These are phyloP conservation scores for Saccharomyces hybrid DNA, from an alignment of 1,139 yeast genomes.

Conservation along the genomic window DNA sequence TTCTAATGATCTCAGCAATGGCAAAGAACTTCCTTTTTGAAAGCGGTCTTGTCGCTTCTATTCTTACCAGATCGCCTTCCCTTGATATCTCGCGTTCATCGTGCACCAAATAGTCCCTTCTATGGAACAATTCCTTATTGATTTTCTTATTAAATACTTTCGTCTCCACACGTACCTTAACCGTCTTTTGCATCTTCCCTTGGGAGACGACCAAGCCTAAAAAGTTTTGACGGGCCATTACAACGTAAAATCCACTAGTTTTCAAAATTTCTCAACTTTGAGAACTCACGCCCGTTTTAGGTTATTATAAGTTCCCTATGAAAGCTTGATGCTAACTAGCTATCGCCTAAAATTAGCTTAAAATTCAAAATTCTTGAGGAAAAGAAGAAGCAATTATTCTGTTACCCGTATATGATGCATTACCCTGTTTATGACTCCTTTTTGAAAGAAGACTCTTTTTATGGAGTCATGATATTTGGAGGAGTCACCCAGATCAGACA, in stretches of 20 bases:
- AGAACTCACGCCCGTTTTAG: not conserved
- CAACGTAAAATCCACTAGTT: not conserved
- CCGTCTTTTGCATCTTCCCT: constrained; percentile 93
- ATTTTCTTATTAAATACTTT: constrained; percentile 60
- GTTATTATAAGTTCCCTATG: not conserved
- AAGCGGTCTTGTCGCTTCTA: constrained; percentile 81
- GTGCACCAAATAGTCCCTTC: constrained; percentile 84
- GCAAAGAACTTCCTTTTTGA: constrained; percentile 82
- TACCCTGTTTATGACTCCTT: not conserved
- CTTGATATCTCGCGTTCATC: constrained; percentile 88
- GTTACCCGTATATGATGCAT: too few relatives aligned
- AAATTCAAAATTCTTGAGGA: too few relatives aligned
- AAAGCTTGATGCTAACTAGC: not conserved
- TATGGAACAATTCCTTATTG: constrained; percentile 67
- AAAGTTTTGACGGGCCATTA: constrained; percentile 84
- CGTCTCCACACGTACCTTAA: constrained; percentile 81
- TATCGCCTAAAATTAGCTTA: too few relatives aligned
- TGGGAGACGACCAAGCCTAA: constrained; percentile 90
- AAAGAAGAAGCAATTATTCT: too few relatives aligned
- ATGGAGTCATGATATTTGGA: not conserved
- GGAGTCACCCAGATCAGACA: not conserved
- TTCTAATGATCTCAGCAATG: constrained; percentile 84
- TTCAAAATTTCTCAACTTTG: not conserved
- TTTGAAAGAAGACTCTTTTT: not conserved
- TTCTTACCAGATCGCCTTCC: constrained; percentile 93